Evolutionary conservation across 805 yeast species (phyloP), one percentile per base, ranked within the genome.

Genomic region (Ogataea nonfermentans): DNA sequence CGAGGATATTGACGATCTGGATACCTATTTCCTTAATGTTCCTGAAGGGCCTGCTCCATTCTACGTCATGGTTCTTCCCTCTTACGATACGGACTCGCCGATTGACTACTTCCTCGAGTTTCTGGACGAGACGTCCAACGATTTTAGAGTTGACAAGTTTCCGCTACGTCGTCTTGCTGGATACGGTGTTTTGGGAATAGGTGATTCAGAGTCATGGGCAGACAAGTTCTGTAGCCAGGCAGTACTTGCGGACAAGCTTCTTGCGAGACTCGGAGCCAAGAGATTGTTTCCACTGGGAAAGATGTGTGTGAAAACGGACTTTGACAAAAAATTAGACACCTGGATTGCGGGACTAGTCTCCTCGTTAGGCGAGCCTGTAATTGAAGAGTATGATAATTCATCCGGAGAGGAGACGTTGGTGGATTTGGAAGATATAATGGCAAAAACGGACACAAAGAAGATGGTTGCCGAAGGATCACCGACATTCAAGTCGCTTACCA

Each of bases 391-490:
- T n/a, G 57, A 44, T 27, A 24, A 60, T 2, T 46, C 54, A 10
- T 64, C 63, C 14, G 72, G 67, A 20, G 66, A 63, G 23, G 73
- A 68, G 6, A 70, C 72, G 23, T 68, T 74, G 25, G 85, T 84
- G 23, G 96, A 90, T 60, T 85, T 90, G 17, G 97, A 89, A 61
- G 97, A 89, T 52, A 79, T 88, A 77, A 95, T 95, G 11, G 69
- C 71, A 37, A 66, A 78, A 10, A 76, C 78, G 38, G 66, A 63
- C 16, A 61, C 66, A 26, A 89, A 89, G 58, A 78, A 86, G 60
- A 89, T 89, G 97, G 95, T 89, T 31, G 87, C 95, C 3, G 76
- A 82, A 49, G 81, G 84, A 48, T 85, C 95, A 1, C 96, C 96
- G 19, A 89, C 97, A 1, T 89, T 69, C 62, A 85, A 84, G 46